Conservation (phyloP, 208 protist genomes). For the Leishmania major region DNA sequence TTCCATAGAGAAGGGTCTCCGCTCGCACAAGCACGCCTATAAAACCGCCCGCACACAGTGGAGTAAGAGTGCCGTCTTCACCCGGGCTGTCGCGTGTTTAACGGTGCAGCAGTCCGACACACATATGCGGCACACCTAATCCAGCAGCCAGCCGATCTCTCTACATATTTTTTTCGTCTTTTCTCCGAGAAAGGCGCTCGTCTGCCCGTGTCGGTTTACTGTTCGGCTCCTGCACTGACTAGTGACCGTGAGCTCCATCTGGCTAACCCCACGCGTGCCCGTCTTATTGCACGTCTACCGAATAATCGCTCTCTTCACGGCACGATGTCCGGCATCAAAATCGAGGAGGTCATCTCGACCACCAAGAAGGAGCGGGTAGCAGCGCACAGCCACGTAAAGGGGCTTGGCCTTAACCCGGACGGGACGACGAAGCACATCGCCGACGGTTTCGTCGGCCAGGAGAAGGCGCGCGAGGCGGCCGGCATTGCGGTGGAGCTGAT, state of each 20-base stretch:
- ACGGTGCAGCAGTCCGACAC: background rate
- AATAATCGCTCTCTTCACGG: background rate
- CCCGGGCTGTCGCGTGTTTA: background rate
- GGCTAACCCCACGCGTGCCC: background rate
- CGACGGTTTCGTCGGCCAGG: slow-evolving; percentile 99
- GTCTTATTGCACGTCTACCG: background rate
- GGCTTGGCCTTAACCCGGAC: slow-evolving; percentile 96
- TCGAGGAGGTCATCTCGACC: slow-evolving; percentile 97
- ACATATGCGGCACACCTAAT: background rate
- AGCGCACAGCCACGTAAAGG: slow-evolving; percentile 99
- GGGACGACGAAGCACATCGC: slow-evolving; percentile 80
- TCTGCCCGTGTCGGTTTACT: background rate
- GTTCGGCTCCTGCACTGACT: background rate
- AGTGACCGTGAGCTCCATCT: background rate
- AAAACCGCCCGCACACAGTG: background rate
- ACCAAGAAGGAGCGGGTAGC: slow-evolving; percentile 96
- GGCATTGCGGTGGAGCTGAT: slow-evolving; percentile 99
- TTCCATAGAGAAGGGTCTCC: background rate
- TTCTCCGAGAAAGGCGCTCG: background rate
- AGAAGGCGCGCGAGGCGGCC: slow-evolving; percentile 97
- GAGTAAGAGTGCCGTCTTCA: background rate
- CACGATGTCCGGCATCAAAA: slow-evolving; percentile 91
- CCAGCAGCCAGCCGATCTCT: background rate
- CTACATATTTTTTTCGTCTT: background rate
- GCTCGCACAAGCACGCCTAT: background rate